A percentile compares a stretch with the other conserved stretches of the same genome.
phyloP scores from a whole-genome alignment of 345 rosid species.

The Linum trigynum region DNA sequence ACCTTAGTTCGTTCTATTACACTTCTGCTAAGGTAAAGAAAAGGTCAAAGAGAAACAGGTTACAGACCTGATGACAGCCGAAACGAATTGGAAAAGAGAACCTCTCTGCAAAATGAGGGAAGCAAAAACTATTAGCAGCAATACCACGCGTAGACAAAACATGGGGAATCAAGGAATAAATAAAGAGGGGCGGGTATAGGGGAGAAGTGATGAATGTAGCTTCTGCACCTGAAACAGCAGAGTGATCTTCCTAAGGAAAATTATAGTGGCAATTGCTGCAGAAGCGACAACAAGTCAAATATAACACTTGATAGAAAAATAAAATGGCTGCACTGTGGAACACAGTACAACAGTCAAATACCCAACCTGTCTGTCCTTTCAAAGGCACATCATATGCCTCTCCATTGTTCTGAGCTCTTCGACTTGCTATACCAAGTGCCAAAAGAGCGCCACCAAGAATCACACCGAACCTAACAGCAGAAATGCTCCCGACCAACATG shows the following conservation, averaged over 20 bases:
- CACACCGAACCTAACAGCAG: conserved; percentile 91
- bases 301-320: neutral
- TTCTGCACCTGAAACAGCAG: conserved; percentile 42
- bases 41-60: too few species aligned
- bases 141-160: neutral
- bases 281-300: conserved; percentile 14
- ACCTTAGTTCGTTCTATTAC: too few species aligned
- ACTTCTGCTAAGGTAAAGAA: too few species aligned
- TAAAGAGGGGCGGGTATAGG: neutral
- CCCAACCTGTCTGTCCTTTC: conserved; percentile 90
- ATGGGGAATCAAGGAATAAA: neutral
- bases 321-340: too few species aligned
- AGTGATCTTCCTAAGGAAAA: conserved; percentile 58
- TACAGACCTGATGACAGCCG: conserved; percentile 48
- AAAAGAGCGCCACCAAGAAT: conserved; percentile 73
- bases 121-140: neutral
- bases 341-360: conserved; percentile 1
- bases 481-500: conserved; percentile 79
- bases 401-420: conserved; percentile 46
- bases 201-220: neutral
- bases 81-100: conserved; percentile 23
- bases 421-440: conserved; percentile 64
- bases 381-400: conserved; percentile 34
- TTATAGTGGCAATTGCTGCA: conserved; percentile 61
- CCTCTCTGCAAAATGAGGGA: conserved; percentile 42